Evolutionary conservation across 305 asterid genomes (phyloP), one percentile per base, ranked within the genome.

Genomic region (Fraxinus angustifolia): DNA sequence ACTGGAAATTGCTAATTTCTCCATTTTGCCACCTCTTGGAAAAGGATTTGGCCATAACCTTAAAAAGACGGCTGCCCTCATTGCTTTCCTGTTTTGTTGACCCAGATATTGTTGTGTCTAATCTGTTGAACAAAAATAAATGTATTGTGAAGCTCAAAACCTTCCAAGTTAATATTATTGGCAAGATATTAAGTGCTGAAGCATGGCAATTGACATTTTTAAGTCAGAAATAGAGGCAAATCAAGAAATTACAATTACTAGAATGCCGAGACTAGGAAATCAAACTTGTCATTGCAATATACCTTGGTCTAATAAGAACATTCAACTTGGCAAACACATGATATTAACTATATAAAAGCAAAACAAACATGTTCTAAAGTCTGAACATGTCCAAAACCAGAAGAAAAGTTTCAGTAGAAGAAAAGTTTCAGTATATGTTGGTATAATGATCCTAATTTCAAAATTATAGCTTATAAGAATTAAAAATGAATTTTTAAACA

Each of bases 1-100:
- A 96, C 91, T 96, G 99, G 85, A 96, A 96, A 86, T 96, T 96
- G 93, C 98, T 94, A 79, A 96, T 96, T 87, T 96, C 99, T 84
- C 99, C 99, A 91, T 91, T 94, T 90, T 96, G 99, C 99, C 99
- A 96, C 87, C 99, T 91, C 91, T 94, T 96, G 84, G 99, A 94
- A 80, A 96, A 94, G 68, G 99, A 94, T 83, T 89, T 94, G 6
- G 97, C 98, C 98, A 93, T 89, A 86, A 93, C 93, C 88, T 96
- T 96, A 84, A 96, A 96, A 79, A 94, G 96, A 78, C 99, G 99
- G 81, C 99, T 94, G 82, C 99, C 98, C 84, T 96, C 99, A 82
- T 85, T 94, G 92, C 89, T 86, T 80, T 96, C 99, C 88, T 91
- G 98, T 88, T 94, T 96, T 23, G 90, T 84, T 79, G 97, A 89